These are phyloP conservation scores for Aspergillus avenaceus DNA, from an alignment of 495 filamentous ascomycete genomes.

Conservation along the genomic window DNA sequence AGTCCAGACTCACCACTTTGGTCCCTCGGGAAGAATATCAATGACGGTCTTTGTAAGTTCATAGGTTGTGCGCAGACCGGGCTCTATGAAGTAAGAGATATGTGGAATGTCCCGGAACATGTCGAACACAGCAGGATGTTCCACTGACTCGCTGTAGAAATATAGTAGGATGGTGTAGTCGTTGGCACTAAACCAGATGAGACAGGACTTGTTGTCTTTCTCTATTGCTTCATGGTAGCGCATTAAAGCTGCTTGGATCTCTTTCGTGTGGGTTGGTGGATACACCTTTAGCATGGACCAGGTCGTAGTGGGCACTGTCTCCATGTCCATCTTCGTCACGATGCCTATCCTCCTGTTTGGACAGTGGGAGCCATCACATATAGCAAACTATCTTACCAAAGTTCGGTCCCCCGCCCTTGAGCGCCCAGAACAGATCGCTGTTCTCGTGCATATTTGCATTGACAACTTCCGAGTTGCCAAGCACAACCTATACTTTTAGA, in stretches of 20 bases:
- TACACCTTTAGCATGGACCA: constrained; percentile 12
- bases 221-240: constrained; percentile 13
- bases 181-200: constrained; percentile 10
- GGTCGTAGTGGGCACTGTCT: constrained; percentile 7
- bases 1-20: constrained; percentile 4
- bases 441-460: not conserved
- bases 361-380: not conserved
- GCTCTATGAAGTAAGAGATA: not conserved
- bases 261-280: not conserved
- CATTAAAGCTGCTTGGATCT: constrained; percentile 8
- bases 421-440: not conserved
- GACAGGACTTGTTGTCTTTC: constrained; percentile 14
- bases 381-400: not conserved
- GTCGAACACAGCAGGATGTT: not conserved
- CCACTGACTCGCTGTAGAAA: not conserved
- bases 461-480: not conserved
- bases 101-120: not conserved
- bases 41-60: constrained; percentile 3
- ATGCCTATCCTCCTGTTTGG: not conserved
- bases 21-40: constrained; percentile 1
- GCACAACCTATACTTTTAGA: constrained; percentile 3
- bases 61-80: not conserved
- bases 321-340: constrained; percentile 6
- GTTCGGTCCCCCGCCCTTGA: not conserved
- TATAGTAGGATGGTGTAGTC: not conserved